phyloP scores from a whole-genome alignment of 108 stramenopile genomes.

The Cyclotella kingstonii region DNA sequence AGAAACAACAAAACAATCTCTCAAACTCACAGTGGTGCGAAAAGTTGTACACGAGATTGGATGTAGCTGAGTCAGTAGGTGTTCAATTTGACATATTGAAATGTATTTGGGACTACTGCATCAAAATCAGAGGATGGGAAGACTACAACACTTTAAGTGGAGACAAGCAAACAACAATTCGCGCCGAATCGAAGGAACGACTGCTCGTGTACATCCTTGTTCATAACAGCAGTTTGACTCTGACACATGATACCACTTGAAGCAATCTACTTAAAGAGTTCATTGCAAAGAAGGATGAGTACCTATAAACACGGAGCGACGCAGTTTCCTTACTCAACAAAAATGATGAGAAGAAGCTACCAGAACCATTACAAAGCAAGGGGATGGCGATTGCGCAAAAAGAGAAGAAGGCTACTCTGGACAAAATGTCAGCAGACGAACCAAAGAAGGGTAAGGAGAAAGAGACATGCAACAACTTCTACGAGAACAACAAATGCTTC shows the following conservation, averaged over 20 bases:
- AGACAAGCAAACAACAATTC: not conserved
- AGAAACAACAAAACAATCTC: not conserved
- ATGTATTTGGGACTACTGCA: not conserved
- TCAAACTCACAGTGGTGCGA: not conserved
- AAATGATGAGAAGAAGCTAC: not conserved
- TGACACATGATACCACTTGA: not conserved
- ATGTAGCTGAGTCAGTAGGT: slow-evolving; percentile 2
- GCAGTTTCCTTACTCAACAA: not conserved
- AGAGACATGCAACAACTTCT: no score
- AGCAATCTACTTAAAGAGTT: not conserved
- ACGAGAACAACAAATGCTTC: no score
- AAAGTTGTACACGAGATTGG: not conserved
- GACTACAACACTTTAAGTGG: not conserved
- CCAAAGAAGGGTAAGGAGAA: no score
- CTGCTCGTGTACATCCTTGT: not conserved
- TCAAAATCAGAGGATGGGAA: not conserved
- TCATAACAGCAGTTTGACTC: not conserved
- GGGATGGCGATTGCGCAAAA: slow-evolving; percentile 7
- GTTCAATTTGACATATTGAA: not conserved
- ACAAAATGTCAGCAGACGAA: no score
- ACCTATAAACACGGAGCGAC: not conserved
- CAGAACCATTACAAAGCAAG: not conserved
- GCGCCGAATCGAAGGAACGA: not conserved
- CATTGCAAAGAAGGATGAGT: slow-evolving; percentile 5
- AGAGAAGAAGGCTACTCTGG: slow-evolving; percentile 7